Base-by-base conservation (phyloP, 208 protist species). In the Wallacemonas sp. region DNA sequence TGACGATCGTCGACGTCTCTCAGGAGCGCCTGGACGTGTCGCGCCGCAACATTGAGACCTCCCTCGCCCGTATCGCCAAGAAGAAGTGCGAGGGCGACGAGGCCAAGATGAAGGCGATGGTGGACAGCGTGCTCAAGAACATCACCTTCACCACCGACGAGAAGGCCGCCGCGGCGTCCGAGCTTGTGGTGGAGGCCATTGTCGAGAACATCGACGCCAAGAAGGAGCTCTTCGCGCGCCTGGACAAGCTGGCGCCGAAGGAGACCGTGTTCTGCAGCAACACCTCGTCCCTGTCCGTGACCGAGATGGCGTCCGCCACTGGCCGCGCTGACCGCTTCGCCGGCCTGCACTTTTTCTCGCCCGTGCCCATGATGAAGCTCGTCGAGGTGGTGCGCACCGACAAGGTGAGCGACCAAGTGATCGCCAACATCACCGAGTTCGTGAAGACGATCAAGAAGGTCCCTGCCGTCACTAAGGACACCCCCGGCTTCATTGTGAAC, bases 321-420 rank as follows among this genome's bases (percentile, higher is more conserved):
- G 38, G 46, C n/a, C 79, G 88, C 49, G 48, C 55, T 42, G 86
- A 91, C 36, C 74, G 79, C 45, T 92, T 97, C 49, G 83, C 67
- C 48, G 93, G 91, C 36, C 75, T 91, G 41, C 93, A 96, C 79
- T 96, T 97, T 67, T 97, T 97, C 78, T 93, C 87, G 22, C 93
- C 93, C 0, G 93, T 97, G 29, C 73, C 82, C 16, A 82, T 93
- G 79, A 96, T 97, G 89, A 91, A 92, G 79, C 79, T 97, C 26
- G 79, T 96, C 55, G 93, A 97, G 74, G 86, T 97, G 32, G 77
- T 97, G 41, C 75, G 77, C 12, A 81, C 82, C 11, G 74, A 77
- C 38, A 65, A 85, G 32, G 86, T 87, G 28, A 75, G 62, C n/a
- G 52, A 59, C 14, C 10, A 65, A 16, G 86, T 88, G 38, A 52